Conservation (phyloP, 1,284 basidiomycete species). For the Irpex rosettiformis region DNA sequence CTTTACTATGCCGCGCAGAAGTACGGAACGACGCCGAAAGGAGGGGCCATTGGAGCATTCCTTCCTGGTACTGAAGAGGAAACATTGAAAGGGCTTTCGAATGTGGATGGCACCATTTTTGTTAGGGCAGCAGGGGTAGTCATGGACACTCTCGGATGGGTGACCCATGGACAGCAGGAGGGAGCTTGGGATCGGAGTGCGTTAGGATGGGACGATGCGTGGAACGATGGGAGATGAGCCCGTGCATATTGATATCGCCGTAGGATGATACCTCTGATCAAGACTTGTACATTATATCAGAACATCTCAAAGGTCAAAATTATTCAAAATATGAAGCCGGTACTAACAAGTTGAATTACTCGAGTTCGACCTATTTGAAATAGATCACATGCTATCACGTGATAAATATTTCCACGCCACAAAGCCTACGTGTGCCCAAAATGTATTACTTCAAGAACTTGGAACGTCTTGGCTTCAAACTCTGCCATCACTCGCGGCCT, state of each 20-base stretch:
- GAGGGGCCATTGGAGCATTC: constrained; percentile 36
- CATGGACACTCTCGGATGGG: constrained; percentile 63
- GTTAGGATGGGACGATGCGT: constrained; percentile 68
- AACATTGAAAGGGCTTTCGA: constrained; percentile 33
- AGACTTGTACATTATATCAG: no score
- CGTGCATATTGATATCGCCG: background rate
- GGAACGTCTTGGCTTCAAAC: no score
- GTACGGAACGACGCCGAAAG: constrained; percentile 44
- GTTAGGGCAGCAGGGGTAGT: constrained; percentile 59
- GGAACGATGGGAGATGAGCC: constrained; percentile 34
- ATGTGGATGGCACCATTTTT: constrained; percentile 62
- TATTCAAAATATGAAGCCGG: no score
- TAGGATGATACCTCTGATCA: background rate
- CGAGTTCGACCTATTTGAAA: no score
- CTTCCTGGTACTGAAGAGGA: constrained; percentile 9
- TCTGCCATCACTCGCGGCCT: no score
- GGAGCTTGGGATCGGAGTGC: constrained; percentile 58
- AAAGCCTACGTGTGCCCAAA: background rate
- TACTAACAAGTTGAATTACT: no score
- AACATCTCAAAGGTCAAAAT: no score
- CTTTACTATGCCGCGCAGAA: constrained; percentile 48
- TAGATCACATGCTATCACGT: no score
- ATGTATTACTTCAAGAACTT: no score
- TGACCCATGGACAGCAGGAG: constrained; percentile 42
- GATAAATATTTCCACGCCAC: background rate